These are phyloP conservation scores for Backusella tuberculispora DNA, from an alignment of 192 early-diverging fungal species.

Conservation along the genomic window DNA sequence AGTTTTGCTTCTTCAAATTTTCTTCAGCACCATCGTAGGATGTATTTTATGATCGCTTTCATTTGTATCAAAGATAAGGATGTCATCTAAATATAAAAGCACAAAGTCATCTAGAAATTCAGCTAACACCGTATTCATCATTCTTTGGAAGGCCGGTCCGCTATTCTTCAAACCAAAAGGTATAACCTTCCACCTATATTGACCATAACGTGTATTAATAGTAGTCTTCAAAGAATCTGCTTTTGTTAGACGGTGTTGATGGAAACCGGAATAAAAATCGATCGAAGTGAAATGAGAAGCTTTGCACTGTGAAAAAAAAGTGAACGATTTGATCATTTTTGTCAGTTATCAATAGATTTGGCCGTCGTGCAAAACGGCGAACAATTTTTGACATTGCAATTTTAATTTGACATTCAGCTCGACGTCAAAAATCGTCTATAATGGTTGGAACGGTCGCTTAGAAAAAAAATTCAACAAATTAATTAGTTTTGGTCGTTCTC, in stretches of 20 bases:
- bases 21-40: constrained; percentile 19
- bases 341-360: no score
- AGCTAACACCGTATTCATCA: constrained; percentile 50
- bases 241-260: constrained; percentile 32
- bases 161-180: constrained; percentile 64
- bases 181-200: constrained; percentile 56
- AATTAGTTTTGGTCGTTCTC: no score
- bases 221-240: constrained; percentile 44
- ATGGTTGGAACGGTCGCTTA: no score
- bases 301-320: no score
- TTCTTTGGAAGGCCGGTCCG: no score
- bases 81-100: constrained; percentile 47
- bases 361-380: no score
- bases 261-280: no score
- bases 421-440: no score
- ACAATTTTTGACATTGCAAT: no score
- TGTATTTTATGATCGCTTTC: constrained; percentile 28
- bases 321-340: no score
- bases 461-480: no score
- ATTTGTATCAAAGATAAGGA: constrained; percentile 37
- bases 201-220: constrained; percentile 43
- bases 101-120: constrained; percentile 39
- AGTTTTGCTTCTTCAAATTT: constrained; percentile 25
- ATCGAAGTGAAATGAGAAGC: constrained; percentile 36
- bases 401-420: no score